Evolutionary conservation across 164 flowering plant genomes (phyloP).

Genomic region (Amborella trichopoda): DNA sequence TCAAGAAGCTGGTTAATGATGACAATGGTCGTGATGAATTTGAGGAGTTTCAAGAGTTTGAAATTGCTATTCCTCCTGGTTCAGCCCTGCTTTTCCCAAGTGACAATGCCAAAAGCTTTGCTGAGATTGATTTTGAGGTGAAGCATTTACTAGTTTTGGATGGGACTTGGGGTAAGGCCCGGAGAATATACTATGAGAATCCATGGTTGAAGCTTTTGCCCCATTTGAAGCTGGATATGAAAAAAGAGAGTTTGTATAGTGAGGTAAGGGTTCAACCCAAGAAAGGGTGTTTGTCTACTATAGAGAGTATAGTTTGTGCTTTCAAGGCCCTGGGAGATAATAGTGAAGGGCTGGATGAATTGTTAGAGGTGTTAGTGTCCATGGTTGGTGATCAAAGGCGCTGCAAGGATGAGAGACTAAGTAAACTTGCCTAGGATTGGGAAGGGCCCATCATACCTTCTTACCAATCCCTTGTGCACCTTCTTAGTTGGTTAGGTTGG

Average conservation of each 20-base stretch:
- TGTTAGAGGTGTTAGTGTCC: conserved; percentile 67
- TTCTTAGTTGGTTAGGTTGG: no score
- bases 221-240: conserved; percentile 55
- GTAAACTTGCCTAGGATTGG: conserved; percentile 10
- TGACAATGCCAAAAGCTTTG: conserved; percentile 30
- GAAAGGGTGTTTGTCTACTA: conserved; percentile 69
- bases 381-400: conserved; percentile 78
- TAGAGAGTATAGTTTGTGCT: conserved; percentile 78
- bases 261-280: conserved; percentile 76
- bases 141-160: conserved; percentile 75
- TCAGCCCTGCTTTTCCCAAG: conserved; percentile 63
- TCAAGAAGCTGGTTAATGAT: conserved; percentile 8
- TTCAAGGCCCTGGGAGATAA: conserved; percentile 54
- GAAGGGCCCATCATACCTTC: no score
- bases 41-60: conserved; percentile 46
- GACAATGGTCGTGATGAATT: conserved; percentile 8
- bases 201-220: conserved; percentile 87
- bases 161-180: conserved; percentile 93
- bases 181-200: conserved; percentile 67
- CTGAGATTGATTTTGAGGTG: conserved; percentile 37
- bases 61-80: conserved; percentile 48
- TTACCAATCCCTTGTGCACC: no score
- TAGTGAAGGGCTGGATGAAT: conserved; percentile 38
- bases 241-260: conserved; percentile 49
- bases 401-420: conserved; percentile 56